Base-by-base conservation (phyloP, 2,329 filamentous ascomycete species). In the Fusarium beomiforme region DNA sequence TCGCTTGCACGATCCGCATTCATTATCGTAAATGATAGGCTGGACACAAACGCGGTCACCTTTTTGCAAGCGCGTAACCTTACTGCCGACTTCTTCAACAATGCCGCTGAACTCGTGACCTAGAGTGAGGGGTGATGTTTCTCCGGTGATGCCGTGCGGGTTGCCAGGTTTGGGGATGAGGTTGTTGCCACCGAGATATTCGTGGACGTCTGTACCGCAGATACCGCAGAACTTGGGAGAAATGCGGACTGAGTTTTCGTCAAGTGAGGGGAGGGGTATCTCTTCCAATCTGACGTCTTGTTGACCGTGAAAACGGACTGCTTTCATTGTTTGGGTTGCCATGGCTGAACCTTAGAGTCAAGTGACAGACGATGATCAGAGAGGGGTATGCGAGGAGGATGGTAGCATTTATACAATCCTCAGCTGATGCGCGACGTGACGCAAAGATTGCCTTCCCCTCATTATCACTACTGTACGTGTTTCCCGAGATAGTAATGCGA, bases 401-500 rank as follows among this genome's bases (percentile, higher is more conserved):
- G 9, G 33, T 33, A 23, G 13, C 31, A 43, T 29, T 51, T 33
- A 34, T 36, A 34, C 24, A 11, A 41, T 39, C 11, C 23, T 37
- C 59, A 51, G 41, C 12, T 41, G 23, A 51, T 41, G 39, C 19
- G 36, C 29, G 37, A 64, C 61, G 41, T 65, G 62, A 65, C 62
- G 24, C 49, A 49, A 29, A 58, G 17, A 36, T 19, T 9, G 1
- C 42, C 50, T 65, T 65, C 62, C 62, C 62, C 62, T 65, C 62
- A 58, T 21, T 8, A 4, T 11, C 13, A 37, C 17, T 6, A 23
- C n/a, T 33, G 44, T 24, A 24, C 53, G 21, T 54, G 29, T 59
- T 36, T 65, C 62, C 62, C 37, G 21, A 65, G 24, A 65, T 29
- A 49, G 62, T 49, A 65, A 65, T 65, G 62, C 62, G 62, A 65